These are phyloP conservation scores for Lyophyllum atratum DNA, from an alignment of 768 basidiomycete genomes.

Conservation along the genomic window DNA sequence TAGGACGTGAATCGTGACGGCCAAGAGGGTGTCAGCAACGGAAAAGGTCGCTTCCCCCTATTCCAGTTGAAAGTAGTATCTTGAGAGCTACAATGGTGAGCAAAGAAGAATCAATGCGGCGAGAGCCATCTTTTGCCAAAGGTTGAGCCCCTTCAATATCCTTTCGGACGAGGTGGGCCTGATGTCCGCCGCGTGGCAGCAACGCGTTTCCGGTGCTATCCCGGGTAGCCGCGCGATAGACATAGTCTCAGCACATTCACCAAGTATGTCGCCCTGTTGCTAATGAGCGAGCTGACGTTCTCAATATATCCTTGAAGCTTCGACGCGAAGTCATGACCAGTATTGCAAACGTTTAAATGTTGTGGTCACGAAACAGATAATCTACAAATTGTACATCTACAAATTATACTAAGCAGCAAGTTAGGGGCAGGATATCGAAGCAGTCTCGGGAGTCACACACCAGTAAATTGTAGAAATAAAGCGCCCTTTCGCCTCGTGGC, in stretches of 20 bases:
- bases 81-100: background rate
- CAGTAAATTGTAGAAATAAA: background rate
- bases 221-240: background rate
- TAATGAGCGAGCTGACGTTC: background rate
- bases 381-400: background rate
- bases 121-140: background rate
- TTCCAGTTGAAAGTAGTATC: background rate
- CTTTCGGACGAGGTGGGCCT: background rate
- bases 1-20: background rate
- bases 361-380: background rate
- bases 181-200: background rate
- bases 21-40: background rate
- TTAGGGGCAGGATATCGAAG: background rate
- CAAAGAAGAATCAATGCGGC: background rate
- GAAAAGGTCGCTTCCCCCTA: background rate
- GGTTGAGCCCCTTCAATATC: background rate
- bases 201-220: background rate
- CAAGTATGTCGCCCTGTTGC: background rate
- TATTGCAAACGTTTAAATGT: background rate
- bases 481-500: background rate
- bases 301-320: background rate
- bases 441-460: background rate
- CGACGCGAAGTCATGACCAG: background rate
- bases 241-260: background rate
- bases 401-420: background rate